Evolutionary conservation across 108 stramenopile species (phyloP), one percentile per base, ranked within the genome.

Genomic region (Stephanodiscus minutulus): DNA sequence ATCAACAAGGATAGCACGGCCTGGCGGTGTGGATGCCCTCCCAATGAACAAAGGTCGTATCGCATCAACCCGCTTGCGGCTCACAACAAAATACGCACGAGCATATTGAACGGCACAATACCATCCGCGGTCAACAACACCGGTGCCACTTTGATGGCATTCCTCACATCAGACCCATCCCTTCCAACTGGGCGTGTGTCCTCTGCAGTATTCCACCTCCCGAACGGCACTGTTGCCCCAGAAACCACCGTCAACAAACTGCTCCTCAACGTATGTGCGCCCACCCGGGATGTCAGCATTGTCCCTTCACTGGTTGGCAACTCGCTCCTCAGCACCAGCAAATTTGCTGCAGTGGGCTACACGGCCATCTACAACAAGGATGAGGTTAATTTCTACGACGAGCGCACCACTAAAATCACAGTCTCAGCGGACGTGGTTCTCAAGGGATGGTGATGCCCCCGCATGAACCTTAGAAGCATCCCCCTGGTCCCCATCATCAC

Each of bases 61-160:
- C n/a, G n/a, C n/a, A n/a, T n/a, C n/a, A n/a, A n/a, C n/a, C n/a
- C n/a, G n/a, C n/a, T n/a, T n/a, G n/a, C 35, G 35, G 9, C 1
- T 1, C 59, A 61, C 12, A 1, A 8, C 59, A 61, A 61, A 1
- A 24, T 28, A 11, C 35, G 28, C 6, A 33, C 3, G 1, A 0
- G 8, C 27, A 3, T n/a, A n/a, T n/a, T n/a, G n/a, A n/a, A n/a
- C n/a, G n/a, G n/a, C n/a, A n/a, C n/a, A n/a, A n/a, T n/a, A 61
- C 59, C 59, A 24, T 61, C 59, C 0, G 59, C 27, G 20, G 37
- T 61, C 59, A 61, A 27, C 28, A 27, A 61, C 59, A 61, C 24
- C 27, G 27, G 59, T 1, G 59, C 28, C 8, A 61, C 59, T 2
- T 28, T 27, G 1, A 61, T 0, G 0, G 59, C 59, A 3, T 24